Base-by-base conservation (phyloP, 257 asterid genomes). In the Catharanthus roseus region DNA sequence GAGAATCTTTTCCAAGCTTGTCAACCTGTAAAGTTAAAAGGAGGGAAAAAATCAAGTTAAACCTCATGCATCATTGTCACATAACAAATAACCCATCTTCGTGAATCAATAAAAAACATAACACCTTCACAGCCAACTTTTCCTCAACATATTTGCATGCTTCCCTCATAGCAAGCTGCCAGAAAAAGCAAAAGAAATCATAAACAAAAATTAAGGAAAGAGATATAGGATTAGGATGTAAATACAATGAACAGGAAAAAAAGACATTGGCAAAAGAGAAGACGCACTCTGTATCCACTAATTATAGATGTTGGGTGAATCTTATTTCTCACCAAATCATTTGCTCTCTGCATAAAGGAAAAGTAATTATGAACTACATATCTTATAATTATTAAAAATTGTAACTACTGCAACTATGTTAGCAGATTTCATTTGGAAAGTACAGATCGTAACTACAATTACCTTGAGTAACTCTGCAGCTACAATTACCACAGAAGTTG, bases 391-490 rank as follows among this genome's bases (percentile, higher is more conserved):
- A 16, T 47, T 11, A 63, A 61, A 15, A 41, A 49, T 44, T 24
- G 60, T 11, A 45, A 28, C 47, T 34, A 16, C 44, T 42, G 65
- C 51, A 75, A 55, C 36, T 54, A 38, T 50, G 61, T 51, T 18
- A 12, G 24, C 34, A 41, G 16, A 63, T 11, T 36, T 34, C 49
- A 38, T n/a, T 63, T 49, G 55, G 41, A 38, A 38, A 23, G 28
- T 38, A 54, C 47, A 53, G 28, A 42, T 38, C 58, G 10, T 5
- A 72, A 34, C 49, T n/a, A 56, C 8, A 64, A 26, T 62, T 80
- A 95, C 99, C 97, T 95, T 95, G 12, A 95, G 97, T 85, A 91
- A 82, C 81, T 95, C 99, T 26, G 99, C 97, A 74, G 97, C 97
- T 76, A 95, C 84, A 68, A 91, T 95, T 49, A 91, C 99, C 58